Conservation (phyloP, 1,284 basidiomycete genomes). For the Trichosporon coremiiforme region DNA sequence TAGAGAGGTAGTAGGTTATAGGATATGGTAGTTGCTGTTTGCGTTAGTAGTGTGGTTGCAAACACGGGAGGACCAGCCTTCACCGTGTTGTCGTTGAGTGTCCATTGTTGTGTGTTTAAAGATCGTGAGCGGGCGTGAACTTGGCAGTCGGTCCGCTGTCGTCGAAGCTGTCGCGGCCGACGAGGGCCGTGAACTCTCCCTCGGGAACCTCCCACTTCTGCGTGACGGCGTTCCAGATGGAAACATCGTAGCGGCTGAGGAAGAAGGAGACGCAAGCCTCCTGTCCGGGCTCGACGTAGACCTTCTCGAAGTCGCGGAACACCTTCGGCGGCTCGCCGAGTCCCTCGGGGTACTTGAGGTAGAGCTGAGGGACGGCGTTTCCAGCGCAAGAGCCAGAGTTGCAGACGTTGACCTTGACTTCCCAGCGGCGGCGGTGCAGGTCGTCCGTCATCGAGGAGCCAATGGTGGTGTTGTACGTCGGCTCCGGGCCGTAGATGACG, state of each 20-base stretch:
- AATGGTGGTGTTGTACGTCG: slow-evolving; percentile 6
- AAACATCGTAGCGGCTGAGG: slow-evolving; percentile 55
- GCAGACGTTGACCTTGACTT: slow-evolving; percentile 54
- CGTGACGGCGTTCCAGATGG: slow-evolving; percentile 55
- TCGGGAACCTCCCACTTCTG: slow-evolving; percentile 55
- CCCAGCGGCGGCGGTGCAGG: slow-evolving; percentile 53
- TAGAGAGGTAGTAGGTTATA: background rate
- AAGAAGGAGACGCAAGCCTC: slow-evolving; percentile 48
- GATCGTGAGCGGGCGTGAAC: slow-evolving; percentile 29
- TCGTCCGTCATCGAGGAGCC: slow-evolving; percentile 19
- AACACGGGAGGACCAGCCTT: slow-evolving; percentile 11
- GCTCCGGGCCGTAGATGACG: slow-evolving; percentile 3
- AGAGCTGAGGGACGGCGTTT: slow-evolving; percentile 56
- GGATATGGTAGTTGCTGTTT: slow-evolving; percentile 8
- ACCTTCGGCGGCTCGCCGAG: slow-evolving; percentile 56
- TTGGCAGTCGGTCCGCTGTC: slow-evolving; percentile 25
- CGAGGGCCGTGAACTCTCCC: slow-evolving; percentile 50
- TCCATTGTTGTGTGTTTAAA: slow-evolving; percentile 16
- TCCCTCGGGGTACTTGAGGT: slow-evolving; percentile 52
- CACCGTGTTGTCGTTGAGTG: slow-evolving; percentile 11
- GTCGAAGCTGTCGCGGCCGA: slow-evolving; percentile 36
- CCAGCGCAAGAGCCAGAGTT: slow-evolving; percentile 58
- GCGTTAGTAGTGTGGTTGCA: slow-evolving; percentile 1
- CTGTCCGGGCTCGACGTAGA: slow-evolving; percentile 51
- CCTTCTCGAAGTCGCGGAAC: slow-evolving; percentile 50